Base-by-base conservation (phyloP, 1,139 yeast species). In the Scheffersomyces cryptocercus region DNA sequence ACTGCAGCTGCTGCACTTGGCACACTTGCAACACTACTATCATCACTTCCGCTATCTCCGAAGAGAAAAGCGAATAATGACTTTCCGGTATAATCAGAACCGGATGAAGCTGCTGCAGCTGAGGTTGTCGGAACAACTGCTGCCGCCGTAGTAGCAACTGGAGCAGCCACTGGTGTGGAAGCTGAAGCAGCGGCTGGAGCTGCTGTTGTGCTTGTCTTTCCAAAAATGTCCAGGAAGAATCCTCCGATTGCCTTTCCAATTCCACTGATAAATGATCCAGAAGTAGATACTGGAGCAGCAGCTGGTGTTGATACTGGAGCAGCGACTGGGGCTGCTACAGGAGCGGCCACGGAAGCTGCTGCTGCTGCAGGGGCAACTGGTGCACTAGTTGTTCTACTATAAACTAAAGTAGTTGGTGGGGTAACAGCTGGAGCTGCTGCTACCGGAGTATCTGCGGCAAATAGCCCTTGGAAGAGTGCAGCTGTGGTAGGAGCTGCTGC, bases 301-400 rank as follows among this genome's bases (percentile, higher is more conserved):
- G 47, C 44, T 13, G 52, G 20, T 12, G 48, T 30, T 11, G 40
- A 41, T 8, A 42, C 30, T 8, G 46, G 34, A 12, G 48, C 44
- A 35, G 53, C 29, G 26, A 47, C 44, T 10, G 52, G 39, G 7
- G 50, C 38, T 20, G 56, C 34, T 13, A 31, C 34, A 5, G 34
- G 36, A 31, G 48, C 47, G 15, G 57, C 40, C 10, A 42, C 35
- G 2, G 44, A 37, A 11, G 36, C 31, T 9, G 44, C 31, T 9
- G 44, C 26, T 16, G 43, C 43, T 15, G 52, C 45, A 15, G 57
- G 48, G 11, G 62, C 46, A 4, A 57, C 47, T 30, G 51, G 41
- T 26, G 54, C 41, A 29, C 51, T 39, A 4, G 52, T 34, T 11
- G 47, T 47, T 65, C 43, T 12, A 55, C 35, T 41, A 53, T 49